Evolutionary conservation across 2,329 filamentous ascomycete genomes (phyloP), one percentile per base, ranked within the genome.

Genomic region (Colletotrichum incanum): DNA sequence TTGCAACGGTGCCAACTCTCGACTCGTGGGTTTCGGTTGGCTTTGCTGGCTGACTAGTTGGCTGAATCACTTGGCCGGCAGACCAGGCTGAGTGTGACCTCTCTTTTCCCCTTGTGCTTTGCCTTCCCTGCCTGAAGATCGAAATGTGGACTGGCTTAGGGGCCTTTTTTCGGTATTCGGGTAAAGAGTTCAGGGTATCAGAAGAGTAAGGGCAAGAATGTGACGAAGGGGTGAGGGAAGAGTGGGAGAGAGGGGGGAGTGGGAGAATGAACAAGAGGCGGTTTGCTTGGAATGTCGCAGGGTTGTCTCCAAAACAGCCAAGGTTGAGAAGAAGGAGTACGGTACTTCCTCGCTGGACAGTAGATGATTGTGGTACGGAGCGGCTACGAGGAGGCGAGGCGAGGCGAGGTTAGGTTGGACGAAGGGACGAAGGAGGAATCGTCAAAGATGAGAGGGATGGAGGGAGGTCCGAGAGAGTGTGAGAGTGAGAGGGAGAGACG

Each of bases 401-500:
- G 56, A 71, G 58, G 54, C 65, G 45, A 55, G 28, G 58, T 37
- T 39, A 69, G 70, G 70, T 69, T 69, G 70, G 45, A 69, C 43
- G 66, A 60, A 55, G 39, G 47, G 59, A 69, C 65, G 59, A 69
- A 59, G 58, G 52, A 62, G 43, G 52, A 63, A 68, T 64, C 71
- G 61, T 65, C 49, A 55, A 62, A 43, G 50, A 58, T 61, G 59
- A 63, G 37, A 64, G 55, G 55, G 55, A 71, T 49, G 55, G 61
- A 73, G 60, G 70, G 61, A 62, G 71, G 65, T 65, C 70, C 70
- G 70, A 69, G 70, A 39, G 68, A 59, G 37, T 28, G 31, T 28
- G 31, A 39, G 37, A 47, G 39, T 34, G 23, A 59, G 50, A 37
- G 45, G 43, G 50, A 69, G 43, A 34, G 41, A 56, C 59, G 18